Percentiles rank a stretch among this genome's conserved stretches.
These are phyloP conservation scores for Syzygium aromaticum DNA, from an alignment of 345 rosid species.

Conservation along the genomic window DNA sequence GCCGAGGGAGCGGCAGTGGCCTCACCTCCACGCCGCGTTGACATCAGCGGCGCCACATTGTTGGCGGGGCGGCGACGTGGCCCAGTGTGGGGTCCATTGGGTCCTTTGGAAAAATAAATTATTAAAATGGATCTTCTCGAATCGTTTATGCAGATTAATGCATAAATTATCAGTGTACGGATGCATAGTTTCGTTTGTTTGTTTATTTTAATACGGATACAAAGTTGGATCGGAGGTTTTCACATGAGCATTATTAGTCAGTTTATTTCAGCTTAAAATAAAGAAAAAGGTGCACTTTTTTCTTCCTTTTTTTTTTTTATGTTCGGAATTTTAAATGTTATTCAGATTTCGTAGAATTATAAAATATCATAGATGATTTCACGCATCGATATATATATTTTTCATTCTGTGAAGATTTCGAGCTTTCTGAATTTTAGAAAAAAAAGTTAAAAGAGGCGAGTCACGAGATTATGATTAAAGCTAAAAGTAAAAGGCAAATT, in stretches of 20 bases:
- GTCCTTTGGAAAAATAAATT: neutral
- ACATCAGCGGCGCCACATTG: neutral
- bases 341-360: neutral
- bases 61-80: neutral
- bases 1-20: neutral
- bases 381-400: too few relatives aligned
- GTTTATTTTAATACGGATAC: neutral
- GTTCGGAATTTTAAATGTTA: neutral
- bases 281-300: neutral
- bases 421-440: accelerated
- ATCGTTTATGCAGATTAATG: neutral
- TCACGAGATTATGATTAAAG: accelerated
- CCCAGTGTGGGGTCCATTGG: neutral
- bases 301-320: too few relatives aligned
- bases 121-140: neutral
- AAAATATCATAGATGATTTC: neutral
- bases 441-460: accelerated
- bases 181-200: neutral
- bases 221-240: neutral
- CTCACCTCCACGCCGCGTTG: neutral
- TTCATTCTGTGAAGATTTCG: neutral
- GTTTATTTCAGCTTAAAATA: neutral
- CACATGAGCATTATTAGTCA: neutral
- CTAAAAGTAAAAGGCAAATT: neutral
- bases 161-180: neutral